Evolutionary conservation across 768 basidiomycete species (phyloP).

Genomic region (Phaeotremella fagi): DNA sequence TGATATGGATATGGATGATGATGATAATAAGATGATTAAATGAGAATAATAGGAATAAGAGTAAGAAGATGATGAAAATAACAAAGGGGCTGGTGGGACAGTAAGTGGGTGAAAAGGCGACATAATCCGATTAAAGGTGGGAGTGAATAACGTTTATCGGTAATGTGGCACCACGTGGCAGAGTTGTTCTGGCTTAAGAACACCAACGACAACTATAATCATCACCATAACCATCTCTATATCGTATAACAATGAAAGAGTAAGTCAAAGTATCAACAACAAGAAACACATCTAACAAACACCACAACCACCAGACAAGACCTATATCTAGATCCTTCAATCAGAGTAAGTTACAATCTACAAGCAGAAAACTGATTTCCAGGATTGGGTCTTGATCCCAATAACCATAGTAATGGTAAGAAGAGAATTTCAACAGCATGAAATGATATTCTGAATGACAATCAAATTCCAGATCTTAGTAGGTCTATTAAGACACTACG

Average conservation of each 20-base stretch:
- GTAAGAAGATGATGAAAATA: too few relatives aligned
- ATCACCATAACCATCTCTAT: too few relatives aligned
- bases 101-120: too few relatives aligned
- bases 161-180: too few relatives aligned
- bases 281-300: too few relatives aligned
- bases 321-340: constrained; percentile 86
- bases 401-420: constrained; percentile 94
- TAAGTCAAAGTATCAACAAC: too few relatives aligned
- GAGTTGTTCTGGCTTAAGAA: neutral
- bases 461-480: constrained; percentile 70
- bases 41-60: neutral
- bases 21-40: neutral
- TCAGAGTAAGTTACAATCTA: constrained; percentile 60
- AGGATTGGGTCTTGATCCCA: constrained; percentile 70
- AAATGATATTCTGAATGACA: neutral
- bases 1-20: neutral
- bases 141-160: too few relatives aligned
- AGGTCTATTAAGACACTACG: constrained; percentile 86
- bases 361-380: neutral
- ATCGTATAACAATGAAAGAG: too few relatives aligned
- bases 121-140: too few relatives aligned
- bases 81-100: too few relatives aligned
- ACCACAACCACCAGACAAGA: too few relatives aligned
- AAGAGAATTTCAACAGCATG: constrained; percentile 10
- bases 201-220: too few relatives aligned